Base-by-base conservation (phyloP, 495 filamentous ascomycete species). In the Astrocystis sublimbata region DNA sequence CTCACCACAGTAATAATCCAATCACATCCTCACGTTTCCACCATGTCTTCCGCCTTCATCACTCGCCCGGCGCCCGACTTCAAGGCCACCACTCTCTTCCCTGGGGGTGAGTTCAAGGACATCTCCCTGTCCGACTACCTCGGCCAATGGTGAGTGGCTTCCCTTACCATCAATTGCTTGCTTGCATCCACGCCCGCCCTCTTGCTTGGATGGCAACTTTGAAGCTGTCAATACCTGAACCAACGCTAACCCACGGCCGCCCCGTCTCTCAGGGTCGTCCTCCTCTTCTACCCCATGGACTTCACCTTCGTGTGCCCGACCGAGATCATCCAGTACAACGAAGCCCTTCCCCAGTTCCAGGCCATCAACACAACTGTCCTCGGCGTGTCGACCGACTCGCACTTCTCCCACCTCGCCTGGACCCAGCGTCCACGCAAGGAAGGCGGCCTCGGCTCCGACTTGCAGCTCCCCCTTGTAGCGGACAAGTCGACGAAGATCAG, bases 401-500 rank as follows among this genome's bases (percentile, higher is more conserved):
- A 79, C 64, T 78, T 81, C 69, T 83, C 81, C 66, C 78, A 86
- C 57, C 73, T 82, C 28, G 79, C 83, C 33, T 86, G 83, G 83
- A 78, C 74, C 49, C 75, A 76, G 40, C 73, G 79, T 35, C 75
- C 76, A 21, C 75, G 78, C 62, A 80, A 80, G 69, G 75, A 83
- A 26, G 83, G 84, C 49, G 84, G 83, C 41, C 69, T 86, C 30
- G 83, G 84, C 46, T 68, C 71, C 10, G 71, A 73, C 67, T 68
- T 85, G 53, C 73, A 83, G 41, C 75, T 86, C 36, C 83, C 83
- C 17, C 75, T 86, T 8, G 72, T 84, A 15, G 77, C 77, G 61
- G 83, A 86, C 73, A 83, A 81, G 73, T 83, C 79, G 53, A 83
- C 85, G 65, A 73, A 76, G 67, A 70, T 86, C 58, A 79, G 78